A percentile compares a stretch with the other conserved stretches of the same genome.
These are phyloP conservation scores for Magnaporthales sp. DNA, from an alignment of 2,329 filamentous ascomycete species.

Conservation along the genomic window DNA sequence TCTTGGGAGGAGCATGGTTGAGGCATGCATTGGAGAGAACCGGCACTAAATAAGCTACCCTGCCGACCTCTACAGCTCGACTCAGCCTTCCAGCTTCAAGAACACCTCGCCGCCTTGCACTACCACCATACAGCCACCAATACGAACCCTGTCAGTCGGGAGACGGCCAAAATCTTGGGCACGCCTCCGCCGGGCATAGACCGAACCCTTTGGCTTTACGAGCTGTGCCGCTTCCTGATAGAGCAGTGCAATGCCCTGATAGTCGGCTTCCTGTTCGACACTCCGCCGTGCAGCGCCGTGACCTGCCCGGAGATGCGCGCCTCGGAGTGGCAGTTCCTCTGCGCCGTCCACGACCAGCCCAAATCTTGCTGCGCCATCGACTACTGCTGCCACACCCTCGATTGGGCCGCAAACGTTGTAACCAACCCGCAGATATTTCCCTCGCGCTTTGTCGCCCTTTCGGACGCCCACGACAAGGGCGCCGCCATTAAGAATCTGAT, in stretches of 20 bases:
- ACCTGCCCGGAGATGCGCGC: constrained; percentile 98
- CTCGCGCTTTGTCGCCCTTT: constrained; percentile 59
- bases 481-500: constrained; percentile 74
- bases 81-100: constrained; percentile 93
- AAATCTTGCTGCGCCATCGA: constrained; percentile 98
- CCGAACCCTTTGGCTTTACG: constrained; percentile 89
- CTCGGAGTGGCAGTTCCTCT: constrained; percentile 97
- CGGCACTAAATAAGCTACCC: constrained; percentile 7
- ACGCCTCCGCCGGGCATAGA: constrained; percentile 76
- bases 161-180: constrained; percentile 67
- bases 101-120: constrained; percentile 90
- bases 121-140: constrained; percentile 64
- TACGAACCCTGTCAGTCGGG: constrained; percentile 64
- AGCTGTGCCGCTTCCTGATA: constrained; percentile 92
- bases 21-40: not conserved
- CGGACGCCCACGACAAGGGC: constrained; percentile 49
- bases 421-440: constrained; percentile 95
- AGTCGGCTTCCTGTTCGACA: constrained; percentile 85
- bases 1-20: not conserved
- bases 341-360: constrained; percentile 91
- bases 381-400: constrained; percentile 97
- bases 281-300: constrained; percentile 74
- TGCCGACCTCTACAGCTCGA: constrained; percentile 57
- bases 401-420: constrained; percentile 93
- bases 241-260: constrained; percentile 91